These are phyloP conservation scores for Trapa bicornis DNA, from an alignment of 345 rosid genomes.

Conservation along the genomic window DNA sequence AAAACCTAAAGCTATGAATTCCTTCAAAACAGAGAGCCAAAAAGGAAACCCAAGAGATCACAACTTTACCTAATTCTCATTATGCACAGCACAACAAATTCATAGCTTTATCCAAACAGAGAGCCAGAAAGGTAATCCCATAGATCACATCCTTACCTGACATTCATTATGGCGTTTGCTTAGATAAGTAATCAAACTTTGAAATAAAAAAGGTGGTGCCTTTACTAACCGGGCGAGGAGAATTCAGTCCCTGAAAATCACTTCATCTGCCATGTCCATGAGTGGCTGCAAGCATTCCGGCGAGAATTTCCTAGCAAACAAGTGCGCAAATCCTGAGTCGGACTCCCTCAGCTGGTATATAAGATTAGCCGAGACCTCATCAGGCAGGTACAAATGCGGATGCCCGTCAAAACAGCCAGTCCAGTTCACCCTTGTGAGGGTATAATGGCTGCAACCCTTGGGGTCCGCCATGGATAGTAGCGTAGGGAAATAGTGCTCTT, in stretches of 20 bases:
- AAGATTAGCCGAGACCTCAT: slow-evolving; percentile 40
- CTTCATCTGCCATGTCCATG: slow-evolving; percentile 57
- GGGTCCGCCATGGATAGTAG: slow-evolving; percentile 58
- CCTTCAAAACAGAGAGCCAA: not conserved
- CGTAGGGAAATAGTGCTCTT: slow-evolving; percentile 87
- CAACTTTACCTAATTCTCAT: not conserved
- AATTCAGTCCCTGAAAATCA: slow-evolving; percentile 45
- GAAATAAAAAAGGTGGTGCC: not conserved
- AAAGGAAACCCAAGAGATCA: not conserved
- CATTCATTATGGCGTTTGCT: not conserved
- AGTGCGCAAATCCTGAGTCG: slow-evolving; percentile 33
- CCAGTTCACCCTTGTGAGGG: slow-evolving; percentile 79
- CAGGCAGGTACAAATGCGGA: slow-evolving; percentile 36
- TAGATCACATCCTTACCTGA: not conserved
- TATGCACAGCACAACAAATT: not conserved
- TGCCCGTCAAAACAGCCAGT: slow-evolving; percentile 64
- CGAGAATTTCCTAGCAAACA: slow-evolving; percentile 74
- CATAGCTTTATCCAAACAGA: not conserved
- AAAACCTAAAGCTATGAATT: not conserved
- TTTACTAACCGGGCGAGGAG: slow-evolving; percentile 19
- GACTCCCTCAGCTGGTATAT: slow-evolving; percentile 38
- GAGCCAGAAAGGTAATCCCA: not conserved
- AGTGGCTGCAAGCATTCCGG: slow-evolving; percentile 48
- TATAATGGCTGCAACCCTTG: slow-evolving; percentile 43
- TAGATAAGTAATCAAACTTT: not conserved